A percentile compares a stretch with the other conserved stretches of the same genome.
These are phyloP conservation scores for Fusarium sp. DNA, from an alignment of 2,329 filamentous ascomycete genomes.

Conservation along the genomic window DNA sequence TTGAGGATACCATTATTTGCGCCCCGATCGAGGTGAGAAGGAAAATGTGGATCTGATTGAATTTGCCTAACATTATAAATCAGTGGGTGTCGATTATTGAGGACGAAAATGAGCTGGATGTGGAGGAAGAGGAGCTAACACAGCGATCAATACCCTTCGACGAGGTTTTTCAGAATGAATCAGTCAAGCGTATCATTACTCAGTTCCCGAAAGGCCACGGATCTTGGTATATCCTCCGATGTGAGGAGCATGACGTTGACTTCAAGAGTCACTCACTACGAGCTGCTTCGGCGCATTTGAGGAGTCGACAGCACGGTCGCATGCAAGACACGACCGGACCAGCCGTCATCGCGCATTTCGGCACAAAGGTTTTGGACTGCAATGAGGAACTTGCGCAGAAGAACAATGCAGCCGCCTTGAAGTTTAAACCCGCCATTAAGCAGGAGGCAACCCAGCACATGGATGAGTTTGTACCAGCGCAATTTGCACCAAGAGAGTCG, in stretches of 20 bases:
- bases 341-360: conserved; percentile 5
- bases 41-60: neutral
- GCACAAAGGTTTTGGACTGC: conserved; percentile 13
- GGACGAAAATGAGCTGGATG: neutral
- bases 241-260: conserved; percentile 1
- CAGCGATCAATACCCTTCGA: neutral
- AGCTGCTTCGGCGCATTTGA: conserved; percentile 7
- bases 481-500: neutral
- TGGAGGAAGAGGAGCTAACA: neutral
- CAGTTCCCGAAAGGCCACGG: conserved; percentile 7
- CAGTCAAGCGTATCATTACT: conserved; percentile 3
- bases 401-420: neutral
- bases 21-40: neutral
- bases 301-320: conserved; percentile 2
- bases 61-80: neutral
- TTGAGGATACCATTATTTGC: neutral
- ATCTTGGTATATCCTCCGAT: conserved; percentile 12
- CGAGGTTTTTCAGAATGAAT: neutral
- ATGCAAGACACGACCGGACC: neutral
- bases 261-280: conserved; percentile 1
- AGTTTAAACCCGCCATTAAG: neutral
- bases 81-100: neutral
- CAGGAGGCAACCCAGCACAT: neutral
- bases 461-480: neutral
- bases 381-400: neutral